These are phyloP conservation scores for Camillea tinctor DNA, from an alignment of 2,329 filamentous ascomycete species.

Conservation along the genomic window DNA sequence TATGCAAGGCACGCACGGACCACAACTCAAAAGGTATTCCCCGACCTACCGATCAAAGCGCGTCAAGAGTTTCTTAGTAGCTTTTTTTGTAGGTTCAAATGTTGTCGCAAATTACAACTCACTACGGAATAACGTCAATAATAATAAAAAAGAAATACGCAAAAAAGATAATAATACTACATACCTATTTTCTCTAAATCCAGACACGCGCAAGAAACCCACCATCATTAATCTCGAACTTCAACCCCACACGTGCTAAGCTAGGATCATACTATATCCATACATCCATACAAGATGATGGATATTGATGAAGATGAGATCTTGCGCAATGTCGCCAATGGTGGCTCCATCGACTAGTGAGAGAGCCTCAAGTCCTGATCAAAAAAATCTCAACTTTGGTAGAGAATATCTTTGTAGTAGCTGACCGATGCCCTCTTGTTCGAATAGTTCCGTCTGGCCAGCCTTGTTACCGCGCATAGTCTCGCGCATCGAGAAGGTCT, in stretches of 20 bases:
- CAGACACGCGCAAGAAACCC: conserved; percentile 1
- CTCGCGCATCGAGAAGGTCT: conserved; percentile 50
- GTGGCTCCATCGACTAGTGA: conserved; percentile 56
- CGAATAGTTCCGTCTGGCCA: conserved; percentile 37
- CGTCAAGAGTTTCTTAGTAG: background rate
- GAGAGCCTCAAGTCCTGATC: conserved; percentile 42
- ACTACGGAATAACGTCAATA: background rate
- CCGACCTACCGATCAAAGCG: background rate
- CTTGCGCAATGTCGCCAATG: conserved; percentile 48
- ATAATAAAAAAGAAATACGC: background rate
- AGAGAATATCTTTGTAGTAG: conserved; percentile 5
- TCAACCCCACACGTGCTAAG: conserved; percentile 7
- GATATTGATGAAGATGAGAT: conserved; percentile 56
- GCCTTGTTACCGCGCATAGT: conserved; percentile 37
- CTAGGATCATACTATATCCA: no score
- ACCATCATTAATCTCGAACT: background rate
- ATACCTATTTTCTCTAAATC: background rate
- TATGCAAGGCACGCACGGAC: background rate
- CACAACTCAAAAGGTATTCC: background rate
- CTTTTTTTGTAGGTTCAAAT: no score
- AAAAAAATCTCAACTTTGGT: no score
- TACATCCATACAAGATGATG: conserved; percentile 42
- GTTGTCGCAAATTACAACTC: background rate
- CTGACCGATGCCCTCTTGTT: conserved; percentile 17
- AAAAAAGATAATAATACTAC: no score